A percentile compares a stretch with the other conserved stretches of the same genome.
Conservation (phyloP, 805 yeast genomes). For the Kazachstania martiniae region DNA sequence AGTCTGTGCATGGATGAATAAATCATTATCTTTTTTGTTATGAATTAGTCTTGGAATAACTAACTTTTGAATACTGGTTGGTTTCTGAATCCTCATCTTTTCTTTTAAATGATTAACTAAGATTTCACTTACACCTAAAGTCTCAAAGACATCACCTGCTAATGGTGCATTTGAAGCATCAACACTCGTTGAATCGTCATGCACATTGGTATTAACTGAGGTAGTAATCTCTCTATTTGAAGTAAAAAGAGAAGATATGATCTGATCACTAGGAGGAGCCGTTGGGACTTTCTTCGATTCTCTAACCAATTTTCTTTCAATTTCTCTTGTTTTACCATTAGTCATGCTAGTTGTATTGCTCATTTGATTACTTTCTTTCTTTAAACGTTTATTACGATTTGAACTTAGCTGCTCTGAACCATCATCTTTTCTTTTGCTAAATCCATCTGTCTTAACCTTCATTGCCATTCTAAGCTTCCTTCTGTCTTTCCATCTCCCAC, state of each 20-base stretch:
- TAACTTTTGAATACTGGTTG: slow-evolving; percentile 80
- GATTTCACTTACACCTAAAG: slow-evolving; percentile 52
- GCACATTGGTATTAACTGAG: slow-evolving; percentile 27
- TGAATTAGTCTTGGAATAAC: slow-evolving; percentile 55
- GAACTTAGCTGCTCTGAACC: neutral
- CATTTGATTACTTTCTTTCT: neutral
- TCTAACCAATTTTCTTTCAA: too few relatives aligned
- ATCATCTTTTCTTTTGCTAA: neutral
- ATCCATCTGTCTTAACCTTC: slow-evolving; percentile 27
- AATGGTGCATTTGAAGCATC: slow-evolving; percentile 83
- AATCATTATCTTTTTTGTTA: slow-evolving; percentile 40
- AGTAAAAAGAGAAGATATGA: slow-evolving; percentile 75
- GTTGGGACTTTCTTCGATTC: neutral
- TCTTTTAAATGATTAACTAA: slow-evolving; percentile 46
- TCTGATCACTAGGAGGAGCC: neutral
- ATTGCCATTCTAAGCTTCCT: slow-evolving; percentile 45
- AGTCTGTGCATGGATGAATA: slow-evolving; percentile 91
- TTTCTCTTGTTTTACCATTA: too few relatives aligned
- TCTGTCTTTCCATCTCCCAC: slow-evolving; percentile 80
- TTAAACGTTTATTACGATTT: neutral
- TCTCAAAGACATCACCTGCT: slow-evolving; percentile 49
- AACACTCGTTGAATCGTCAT: slow-evolving; percentile 27
- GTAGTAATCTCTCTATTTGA: slow-evolving; percentile 45
- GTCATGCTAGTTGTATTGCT: neutral
- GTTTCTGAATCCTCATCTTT: slow-evolving; percentile 45